Conservation (phyloP, 805 yeast species). For the Hanseniaspora hatyaiensis region DNA sequence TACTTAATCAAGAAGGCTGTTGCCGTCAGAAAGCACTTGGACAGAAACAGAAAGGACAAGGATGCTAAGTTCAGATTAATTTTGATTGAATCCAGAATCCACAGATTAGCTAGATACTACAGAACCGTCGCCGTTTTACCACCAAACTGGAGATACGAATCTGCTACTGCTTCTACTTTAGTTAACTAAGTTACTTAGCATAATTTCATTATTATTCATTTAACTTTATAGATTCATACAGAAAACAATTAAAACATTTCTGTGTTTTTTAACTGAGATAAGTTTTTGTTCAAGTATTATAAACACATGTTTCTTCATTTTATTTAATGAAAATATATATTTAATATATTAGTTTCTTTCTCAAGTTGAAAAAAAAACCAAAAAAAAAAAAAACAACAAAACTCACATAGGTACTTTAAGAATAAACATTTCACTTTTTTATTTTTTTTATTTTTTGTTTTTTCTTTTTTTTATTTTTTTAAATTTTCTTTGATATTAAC, state of each 20-base stretch:
- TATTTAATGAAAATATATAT: too few species aligned
- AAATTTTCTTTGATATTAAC: too few species aligned
- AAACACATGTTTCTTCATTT: too few species aligned
- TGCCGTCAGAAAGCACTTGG: constrained; percentile 98
- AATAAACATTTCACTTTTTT: too few species aligned
- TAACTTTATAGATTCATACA: constrained; percentile 17
- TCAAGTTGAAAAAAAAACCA: constrained; percentile 2
- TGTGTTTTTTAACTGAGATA: too few species aligned
- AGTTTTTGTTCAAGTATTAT: too few species aligned
- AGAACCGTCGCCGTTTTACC: constrained; percentile 98
- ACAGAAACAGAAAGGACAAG: constrained; percentile 99
- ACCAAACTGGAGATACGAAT: constrained; percentile 99
- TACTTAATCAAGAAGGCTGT: constrained; percentile 99
- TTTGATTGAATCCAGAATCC: constrained; percentile 99
- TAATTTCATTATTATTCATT: too few species aligned
- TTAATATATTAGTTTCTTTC: constrained; percentile 6
- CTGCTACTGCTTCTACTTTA: constrained; percentile 99
- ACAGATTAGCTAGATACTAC: constrained; percentile 99
- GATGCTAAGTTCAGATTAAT: constrained; percentile 99
- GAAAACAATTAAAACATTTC: not conserved
- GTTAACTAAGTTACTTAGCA: constrained; percentile 74
- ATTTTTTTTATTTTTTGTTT: constrained; percentile 10
- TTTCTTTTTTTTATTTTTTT: constrained; percentile 17
- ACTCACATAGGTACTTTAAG: constrained; percentile 27
- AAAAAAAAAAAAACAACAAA: constrained; percentile 4